Evolutionary conservation across 306 rosid genomes (phyloP).

Genomic region (Vicia villosa): DNA sequence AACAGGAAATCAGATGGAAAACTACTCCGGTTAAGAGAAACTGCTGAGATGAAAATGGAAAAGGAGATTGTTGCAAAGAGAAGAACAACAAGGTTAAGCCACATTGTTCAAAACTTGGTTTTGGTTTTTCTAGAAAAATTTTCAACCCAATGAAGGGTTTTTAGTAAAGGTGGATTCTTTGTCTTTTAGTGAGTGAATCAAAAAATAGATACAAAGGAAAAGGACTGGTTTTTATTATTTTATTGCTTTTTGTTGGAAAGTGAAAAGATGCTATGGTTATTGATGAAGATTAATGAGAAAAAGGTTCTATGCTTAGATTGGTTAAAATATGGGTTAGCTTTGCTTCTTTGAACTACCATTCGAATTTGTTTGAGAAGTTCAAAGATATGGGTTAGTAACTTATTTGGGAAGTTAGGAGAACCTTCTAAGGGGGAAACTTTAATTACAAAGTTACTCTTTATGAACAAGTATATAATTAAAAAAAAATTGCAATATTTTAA

Average conservation of each 20-base stretch:
- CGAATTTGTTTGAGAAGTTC: too few species aligned
- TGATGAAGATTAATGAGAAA: neutral
- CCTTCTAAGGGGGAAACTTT: too few species aligned
- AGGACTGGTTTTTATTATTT: neutral
- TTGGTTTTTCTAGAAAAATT: slow-evolving; percentile 25
- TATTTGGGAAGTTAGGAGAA: too few species aligned
- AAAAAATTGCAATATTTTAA: too few species aligned
- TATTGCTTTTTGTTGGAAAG: slow-evolving; percentile 1
- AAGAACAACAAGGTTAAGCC: slow-evolving; percentile 32
- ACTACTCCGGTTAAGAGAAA: slow-evolving; percentile 47
- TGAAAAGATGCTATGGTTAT: slow-evolving; percentile 29
- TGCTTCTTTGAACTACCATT: too few species aligned
- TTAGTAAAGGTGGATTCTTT: slow-evolving; percentile 6
- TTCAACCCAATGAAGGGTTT: neutral
- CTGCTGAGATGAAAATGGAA: slow-evolving; percentile 32
- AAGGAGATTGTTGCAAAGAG: slow-evolving; percentile 29
- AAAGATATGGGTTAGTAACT: too few species aligned
- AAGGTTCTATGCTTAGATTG: slow-evolving; percentile 34
- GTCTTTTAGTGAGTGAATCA: slow-evolving; percentile 13
- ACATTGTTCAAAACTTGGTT: slow-evolving; percentile 39
- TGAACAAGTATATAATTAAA: too few species aligned
- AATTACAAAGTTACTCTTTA: too few species aligned
- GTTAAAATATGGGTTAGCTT: too few species aligned
- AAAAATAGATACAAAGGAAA: neutral
- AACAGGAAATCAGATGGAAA: slow-evolving; percentile 56